Conservation (phyloP, 129 eudicot species). For the Glebionis coronaria region DNA sequence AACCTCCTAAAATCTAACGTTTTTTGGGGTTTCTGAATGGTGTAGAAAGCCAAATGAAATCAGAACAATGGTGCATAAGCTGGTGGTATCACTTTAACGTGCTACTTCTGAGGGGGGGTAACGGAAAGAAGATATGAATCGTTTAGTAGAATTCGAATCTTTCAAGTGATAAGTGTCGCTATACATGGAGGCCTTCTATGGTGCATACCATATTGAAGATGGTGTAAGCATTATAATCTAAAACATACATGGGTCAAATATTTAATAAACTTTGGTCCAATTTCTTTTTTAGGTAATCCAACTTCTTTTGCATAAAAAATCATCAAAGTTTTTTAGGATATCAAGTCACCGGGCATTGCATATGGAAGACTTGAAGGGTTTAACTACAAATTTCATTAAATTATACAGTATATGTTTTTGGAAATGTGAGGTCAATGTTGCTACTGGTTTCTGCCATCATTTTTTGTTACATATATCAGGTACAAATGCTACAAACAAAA, state of each 20-base stretch:
- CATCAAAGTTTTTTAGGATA: too few species aligned
- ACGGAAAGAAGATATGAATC: slow-evolving; percentile 81
- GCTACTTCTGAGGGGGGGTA: slow-evolving; percentile 71
- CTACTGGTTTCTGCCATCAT: slow-evolving; percentile 55
- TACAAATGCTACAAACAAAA: slow-evolving; percentile 20
- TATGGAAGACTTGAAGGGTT: too few species aligned
- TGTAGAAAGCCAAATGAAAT: slow-evolving; percentile 44
- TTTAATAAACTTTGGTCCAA: neutral
- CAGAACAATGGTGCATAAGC: slow-evolving; percentile 96
- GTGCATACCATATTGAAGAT: slow-evolving; percentile 97
- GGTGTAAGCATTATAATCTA: slow-evolving; percentile 52
- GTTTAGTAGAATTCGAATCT: slow-evolving; percentile 80
- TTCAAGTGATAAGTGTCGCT: slow-evolving; percentile 95
- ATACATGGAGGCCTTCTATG: slow-evolving; percentile 86
- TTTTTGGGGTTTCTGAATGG: slow-evolving; percentile 15
- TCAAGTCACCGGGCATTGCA: too few species aligned
- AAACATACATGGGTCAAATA: neutral
- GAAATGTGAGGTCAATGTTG: slow-evolving; percentile 55
- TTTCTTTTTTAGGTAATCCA: too few species aligned
- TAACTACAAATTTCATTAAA: too few species aligned
- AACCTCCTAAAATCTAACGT: slow-evolving; percentile 3
- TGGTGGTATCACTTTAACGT: slow-evolving; percentile 95
- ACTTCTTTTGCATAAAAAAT: too few species aligned
- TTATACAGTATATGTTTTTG: too few species aligned
- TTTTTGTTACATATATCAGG: slow-evolving; percentile 90